phyloP scores from a whole-genome alignment of 2,329 filamentous ascomycete species.

The Raffaelea ambrosiae region DNA sequence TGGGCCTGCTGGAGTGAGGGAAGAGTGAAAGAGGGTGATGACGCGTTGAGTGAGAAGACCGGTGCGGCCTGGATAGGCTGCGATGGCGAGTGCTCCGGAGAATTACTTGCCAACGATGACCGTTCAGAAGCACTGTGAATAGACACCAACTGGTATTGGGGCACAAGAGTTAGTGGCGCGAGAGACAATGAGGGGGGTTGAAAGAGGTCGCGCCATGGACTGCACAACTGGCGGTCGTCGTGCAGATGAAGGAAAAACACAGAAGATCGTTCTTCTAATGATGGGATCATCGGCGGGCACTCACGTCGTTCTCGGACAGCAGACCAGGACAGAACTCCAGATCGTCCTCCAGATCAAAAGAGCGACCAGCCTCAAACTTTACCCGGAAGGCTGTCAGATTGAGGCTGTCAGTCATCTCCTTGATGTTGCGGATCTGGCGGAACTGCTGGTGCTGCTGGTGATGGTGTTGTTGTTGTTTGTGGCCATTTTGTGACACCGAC shows the following conservation, averaged over 20 bases:
- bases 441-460: constrained; percentile 62
- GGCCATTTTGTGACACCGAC: constrained; percentile 70
- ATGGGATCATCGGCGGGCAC: constrained; percentile 21
- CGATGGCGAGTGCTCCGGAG: constrained; percentile 82
- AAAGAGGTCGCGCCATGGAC: too few species aligned
- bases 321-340: constrained; percentile 91
- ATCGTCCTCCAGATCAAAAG: constrained; percentile 93
- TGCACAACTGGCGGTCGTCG: too few species aligned
- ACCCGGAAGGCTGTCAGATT: constrained; percentile 71
- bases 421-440: constrained; percentile 75
- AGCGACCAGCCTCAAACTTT: constrained; percentile 83
- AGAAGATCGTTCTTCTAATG: background rate
- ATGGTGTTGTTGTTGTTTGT: constrained; percentile 51
- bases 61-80: constrained; percentile 74
- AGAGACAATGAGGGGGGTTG: too few species aligned
- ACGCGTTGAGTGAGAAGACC: constrained; percentile 63
- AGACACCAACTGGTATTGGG: constrained; percentile 84
- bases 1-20: constrained; percentile 59
- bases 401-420: constrained; percentile 74
- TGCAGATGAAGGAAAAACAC: constrained; percentile 1
- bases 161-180: too few species aligned
- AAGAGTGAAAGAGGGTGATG: constrained; percentile 58
- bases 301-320: constrained; percentile 88
- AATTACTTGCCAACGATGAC: constrained; percentile 89
- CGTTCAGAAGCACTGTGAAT: constrained; percentile 85